These are phyloP conservation scores for Diaporthe vexans DNA, from an alignment of 2,329 filamentous ascomycete genomes.

Conservation along the genomic window DNA sequence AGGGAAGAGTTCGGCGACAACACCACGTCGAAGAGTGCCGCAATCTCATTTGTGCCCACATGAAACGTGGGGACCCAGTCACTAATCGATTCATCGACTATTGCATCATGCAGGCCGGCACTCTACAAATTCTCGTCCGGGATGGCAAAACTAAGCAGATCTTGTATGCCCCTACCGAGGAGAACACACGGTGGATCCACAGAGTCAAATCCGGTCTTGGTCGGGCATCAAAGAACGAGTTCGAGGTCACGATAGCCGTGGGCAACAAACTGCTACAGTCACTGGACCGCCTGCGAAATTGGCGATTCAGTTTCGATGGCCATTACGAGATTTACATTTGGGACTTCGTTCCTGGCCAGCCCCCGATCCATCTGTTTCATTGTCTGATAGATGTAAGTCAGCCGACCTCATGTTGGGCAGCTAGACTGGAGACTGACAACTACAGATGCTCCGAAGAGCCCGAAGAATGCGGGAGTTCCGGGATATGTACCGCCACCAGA, in stretches of 20 bases:
- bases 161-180: conserved; percentile 45
- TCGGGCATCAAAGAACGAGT: conserved; percentile 41
- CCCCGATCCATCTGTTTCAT: conserved; percentile 44
- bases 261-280: conserved; percentile 46
- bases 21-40: conserved; percentile 48
- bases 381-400: conserved; percentile 22
- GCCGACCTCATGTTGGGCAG: too few relatives aligned
- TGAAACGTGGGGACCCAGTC: conserved; percentile 50
- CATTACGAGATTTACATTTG: conserved; percentile 51
- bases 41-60: conserved; percentile 51
- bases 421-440: conserved; percentile 4
- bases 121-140: conserved; percentile 47
- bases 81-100: conserved; percentile 52
- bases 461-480: conserved; percentile 45
- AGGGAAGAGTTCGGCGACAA: conserved; percentile 43
- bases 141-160: conserved; percentile 50
- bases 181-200: conserved; percentile 47
- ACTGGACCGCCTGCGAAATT: conserved; percentile 45
- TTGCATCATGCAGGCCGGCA: conserved; percentile 48
- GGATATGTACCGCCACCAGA: conserved; percentile 47
- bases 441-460: conserved; percentile 48
- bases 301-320: conserved; percentile 48
- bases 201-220: conserved; percentile 41
- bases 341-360: conserved; percentile 47
- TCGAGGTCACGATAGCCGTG: conserved; percentile 45